These are phyloP conservation scores for Anacardium occidentale DNA, from an alignment of 345 rosid genomes.

Conservation along the genomic window DNA sequence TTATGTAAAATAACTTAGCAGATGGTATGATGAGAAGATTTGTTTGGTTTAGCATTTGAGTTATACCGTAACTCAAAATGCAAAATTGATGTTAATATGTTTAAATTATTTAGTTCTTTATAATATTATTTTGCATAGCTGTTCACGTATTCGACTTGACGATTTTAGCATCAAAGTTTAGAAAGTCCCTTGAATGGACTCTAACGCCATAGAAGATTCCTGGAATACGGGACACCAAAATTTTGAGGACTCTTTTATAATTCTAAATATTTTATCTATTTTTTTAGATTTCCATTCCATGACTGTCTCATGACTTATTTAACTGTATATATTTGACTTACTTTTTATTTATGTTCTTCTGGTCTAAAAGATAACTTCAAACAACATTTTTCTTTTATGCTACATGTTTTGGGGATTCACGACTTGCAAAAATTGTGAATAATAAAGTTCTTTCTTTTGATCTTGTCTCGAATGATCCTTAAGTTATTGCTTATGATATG, in stretches of 20 bases:
- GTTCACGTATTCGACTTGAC: neutral
- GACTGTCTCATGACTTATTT: neutral
- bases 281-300: neutral
- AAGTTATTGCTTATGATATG: slow-evolving; percentile 89
- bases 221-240: neutral
- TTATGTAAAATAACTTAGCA: too few relatives aligned
- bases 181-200: neutral
- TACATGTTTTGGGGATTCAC: slow-evolving; percentile 63
- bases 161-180: neutral
- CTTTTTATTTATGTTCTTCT: neutral
- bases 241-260: too few relatives aligned
- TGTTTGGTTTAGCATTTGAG: too few relatives aligned
- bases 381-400: slow-evolving; percentile 12
- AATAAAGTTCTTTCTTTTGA: slow-evolving; percentile 92
- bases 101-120: neutral
- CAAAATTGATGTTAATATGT: neutral
- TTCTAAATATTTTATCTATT: neutral
- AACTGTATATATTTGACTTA: neutral
- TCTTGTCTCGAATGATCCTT: slow-evolving; percentile 81
- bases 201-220: neutral
- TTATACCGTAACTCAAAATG: too few relatives aligned
- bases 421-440: slow-evolving; percentile 73
- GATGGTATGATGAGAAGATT: too few relatives aligned
- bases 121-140: neutral
- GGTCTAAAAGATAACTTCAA: neutral